phyloP scores from a whole-genome alignment of 2,329 filamentous ascomycete genomes.

The Beauveria brongniartii region DNA sequence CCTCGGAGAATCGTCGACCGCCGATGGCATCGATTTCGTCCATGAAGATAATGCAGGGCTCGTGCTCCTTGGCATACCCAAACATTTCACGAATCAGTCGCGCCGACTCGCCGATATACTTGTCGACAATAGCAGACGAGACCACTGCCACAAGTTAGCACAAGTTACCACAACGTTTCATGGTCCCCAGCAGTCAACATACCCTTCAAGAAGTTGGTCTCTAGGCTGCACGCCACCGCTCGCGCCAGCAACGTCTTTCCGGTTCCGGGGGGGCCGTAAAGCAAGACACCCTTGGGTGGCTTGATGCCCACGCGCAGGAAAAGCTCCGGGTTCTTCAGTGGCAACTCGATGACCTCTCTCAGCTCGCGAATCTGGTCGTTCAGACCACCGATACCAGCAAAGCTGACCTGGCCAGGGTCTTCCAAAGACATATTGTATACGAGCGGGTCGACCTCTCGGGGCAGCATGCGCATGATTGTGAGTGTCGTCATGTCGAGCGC shows the following conservation, averaged over 20 bases:
- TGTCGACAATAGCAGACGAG: conserved; percentile 97
- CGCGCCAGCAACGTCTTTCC: conserved; percentile 92
- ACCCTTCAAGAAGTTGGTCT: conserved; percentile 99
- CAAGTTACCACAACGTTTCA: conserved; percentile 10
- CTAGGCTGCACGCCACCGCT: conserved; percentile 90
- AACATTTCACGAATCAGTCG: conserved; percentile 99
- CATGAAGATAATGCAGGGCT: conserved; percentile 99
- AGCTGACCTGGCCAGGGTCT: conserved; percentile 95
- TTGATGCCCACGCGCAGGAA: conserved; percentile 98
- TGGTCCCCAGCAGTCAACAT: conserved; percentile 18
- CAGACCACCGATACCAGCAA: conserved; percentile 91
- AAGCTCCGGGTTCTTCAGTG: conserved; percentile 96
- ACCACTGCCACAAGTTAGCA: conserved; percentile 55
- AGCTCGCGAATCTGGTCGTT: conserved; percentile 98
- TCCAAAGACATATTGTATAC: conserved; percentile 99
- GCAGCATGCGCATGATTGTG: conserved; percentile 99
- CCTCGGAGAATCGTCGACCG: conserved; percentile 91
- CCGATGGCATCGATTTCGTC: conserved; percentile 99
- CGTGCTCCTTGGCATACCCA: conserved; percentile 97
- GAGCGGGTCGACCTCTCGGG: conserved; percentile 92
- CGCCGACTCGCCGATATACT: conserved; percentile 98
- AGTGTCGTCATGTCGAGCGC: conserved; percentile 98
- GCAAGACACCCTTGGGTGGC: conserved; percentile 90
- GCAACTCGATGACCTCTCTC: conserved; percentile 94
- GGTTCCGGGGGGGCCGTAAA: conserved; percentile 94